Evolutionary conservation across 2,329 filamentous ascomycete genomes (phyloP).

Genomic region (Calonectria pseudoturangicola): DNA sequence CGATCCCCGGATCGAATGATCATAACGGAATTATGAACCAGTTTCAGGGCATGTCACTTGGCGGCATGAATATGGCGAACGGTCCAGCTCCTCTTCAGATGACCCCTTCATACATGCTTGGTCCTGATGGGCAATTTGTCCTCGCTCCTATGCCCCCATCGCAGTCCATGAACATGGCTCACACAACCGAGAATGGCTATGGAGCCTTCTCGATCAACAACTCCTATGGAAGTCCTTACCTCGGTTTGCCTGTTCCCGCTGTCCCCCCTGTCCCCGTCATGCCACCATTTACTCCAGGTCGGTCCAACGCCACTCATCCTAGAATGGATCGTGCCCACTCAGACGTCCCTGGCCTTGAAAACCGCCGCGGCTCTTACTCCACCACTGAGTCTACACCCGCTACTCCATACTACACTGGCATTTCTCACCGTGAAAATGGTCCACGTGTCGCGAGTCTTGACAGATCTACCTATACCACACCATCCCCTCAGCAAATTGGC

Average conservation of each 20-base stretch:
- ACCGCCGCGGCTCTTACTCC: slow-evolving; percentile 80
- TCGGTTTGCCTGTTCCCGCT: slow-evolving; percentile 61
- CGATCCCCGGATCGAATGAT: slow-evolving; percentile 57
- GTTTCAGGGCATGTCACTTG: slow-evolving; percentile 62
- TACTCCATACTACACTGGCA: slow-evolving; percentile 78
- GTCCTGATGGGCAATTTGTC: slow-evolving; percentile 63
- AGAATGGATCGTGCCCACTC: slow-evolving; percentile 68
- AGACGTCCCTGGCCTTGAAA: slow-evolving; percentile 78
- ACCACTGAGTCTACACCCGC: slow-evolving; percentile 80
- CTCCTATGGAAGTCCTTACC: slow-evolving; percentile 62
- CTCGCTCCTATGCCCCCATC: slow-evolving; percentile 60
- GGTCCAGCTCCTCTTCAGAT: slow-evolving; percentile 59
- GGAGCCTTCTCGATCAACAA: slow-evolving; percentile 57
- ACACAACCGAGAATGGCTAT: slow-evolving; percentile 60
- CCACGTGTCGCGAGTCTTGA: slow-evolving; percentile 76
- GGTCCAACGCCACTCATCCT: slow-evolving; percentile 65
- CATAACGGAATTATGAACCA: slow-evolving; percentile 58
- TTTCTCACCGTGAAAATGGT: slow-evolving; percentile 75
- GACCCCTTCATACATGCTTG: slow-evolving; percentile 61
- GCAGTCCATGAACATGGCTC: slow-evolving; percentile 60
- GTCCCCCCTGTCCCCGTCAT: slow-evolving; percentile 47
- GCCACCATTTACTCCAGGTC: slow-evolving; percentile 71
- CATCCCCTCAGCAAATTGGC: slow-evolving; percentile 77
- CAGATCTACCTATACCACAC: slow-evolving; percentile 79
- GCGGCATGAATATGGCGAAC: slow-evolving; percentile 59